Base-by-base conservation (phyloP, 192 early-diverging fungal species). In the Borealophlyctis nickersoniae region DNA sequence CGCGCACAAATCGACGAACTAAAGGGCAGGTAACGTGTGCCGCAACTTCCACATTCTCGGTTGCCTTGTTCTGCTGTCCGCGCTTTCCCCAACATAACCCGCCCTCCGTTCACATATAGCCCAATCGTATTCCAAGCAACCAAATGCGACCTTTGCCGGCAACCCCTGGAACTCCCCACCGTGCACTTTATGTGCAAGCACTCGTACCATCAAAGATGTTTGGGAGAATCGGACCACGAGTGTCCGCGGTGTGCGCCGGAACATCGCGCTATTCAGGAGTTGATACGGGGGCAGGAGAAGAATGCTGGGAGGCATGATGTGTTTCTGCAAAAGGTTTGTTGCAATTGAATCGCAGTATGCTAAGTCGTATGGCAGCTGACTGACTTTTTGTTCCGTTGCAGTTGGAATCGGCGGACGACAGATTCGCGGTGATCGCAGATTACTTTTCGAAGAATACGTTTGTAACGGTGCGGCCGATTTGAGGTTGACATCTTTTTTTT, bases 121-220 rank as follows among this genome's bases (percentile, higher is more conserved):
- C 73, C 79, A 19, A 56, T 81, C 0, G 63, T 75, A 3, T 81
- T 84, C 63, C 77, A 84, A 63, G 35, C 49, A 1, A 75, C 71
- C 7, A 81, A 77, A 48, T 84, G 82, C 60, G 65, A 72, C 36
- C 32, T 77, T 4, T 84, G 82, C 55, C 28, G 56, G 2, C 74
- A 80, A 60, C 56, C 67, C 1, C 57, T 99, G 32, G 94, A 99
- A 56, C 63, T 99, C 58, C 96, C 96, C 0, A 86, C 88, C 30
- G 81, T 99, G 0, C 92, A 96, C 63, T 99, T 96, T 70, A 67
- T 95, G 65, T 99, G 96, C 78, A 83, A 89, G 60, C 96, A 99
- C 63, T 91, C 92, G 49, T 99, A 89, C 69, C 96, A 99, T 73
- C 87, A 92, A 66, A 74, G 68, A 45, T 77, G 76, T 62, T 73